Conservation (phyloP, 169 alveolate species). For the Eimeria acervulina region DNA sequence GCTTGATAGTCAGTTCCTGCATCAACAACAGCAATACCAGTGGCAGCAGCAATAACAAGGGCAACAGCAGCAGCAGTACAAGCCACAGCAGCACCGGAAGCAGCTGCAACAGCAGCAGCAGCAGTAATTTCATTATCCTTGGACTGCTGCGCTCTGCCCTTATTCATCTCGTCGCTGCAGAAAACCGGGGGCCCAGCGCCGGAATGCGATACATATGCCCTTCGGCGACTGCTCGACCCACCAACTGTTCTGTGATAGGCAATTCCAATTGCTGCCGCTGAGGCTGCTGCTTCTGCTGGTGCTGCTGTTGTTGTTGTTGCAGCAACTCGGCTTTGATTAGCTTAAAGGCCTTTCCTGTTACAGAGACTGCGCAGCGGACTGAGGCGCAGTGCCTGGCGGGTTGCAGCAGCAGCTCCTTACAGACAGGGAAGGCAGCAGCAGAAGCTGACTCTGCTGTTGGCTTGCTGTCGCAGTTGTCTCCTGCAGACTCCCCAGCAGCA, state of each 20-base stretch:
- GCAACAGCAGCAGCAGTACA: not conserved
- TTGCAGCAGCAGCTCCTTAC: conserved; percentile 42
- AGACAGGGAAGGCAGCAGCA: not conserved
- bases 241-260: not conserved
- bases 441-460: not conserved
- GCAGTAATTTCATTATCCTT: not conserved
- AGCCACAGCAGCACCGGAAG: too few relatives aligned
- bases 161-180: too few relatives aligned
- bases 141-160: too few relatives aligned
- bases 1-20: conserved; percentile 8
- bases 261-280: not conserved
- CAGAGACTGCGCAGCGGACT: conserved; percentile 42
- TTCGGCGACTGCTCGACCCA: not conserved
- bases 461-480: not conserved
- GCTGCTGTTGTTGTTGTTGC: conserved; percentile 49
- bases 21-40: not conserved
- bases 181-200: too few relatives aligned
- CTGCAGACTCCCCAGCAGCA: not conserved
- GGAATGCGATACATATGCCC: too few relatives aligned
- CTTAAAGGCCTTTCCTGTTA: not conserved
- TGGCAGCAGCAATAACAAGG: not conserved
- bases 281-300: not conserved
- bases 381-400: conserved; percentile 19
- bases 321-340: conserved; percentile 35
- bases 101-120: not conserved